phyloP scores from a whole-genome alignment of 2,329 filamentous ascomycete genomes.

The Hortaea sp. region DNA sequence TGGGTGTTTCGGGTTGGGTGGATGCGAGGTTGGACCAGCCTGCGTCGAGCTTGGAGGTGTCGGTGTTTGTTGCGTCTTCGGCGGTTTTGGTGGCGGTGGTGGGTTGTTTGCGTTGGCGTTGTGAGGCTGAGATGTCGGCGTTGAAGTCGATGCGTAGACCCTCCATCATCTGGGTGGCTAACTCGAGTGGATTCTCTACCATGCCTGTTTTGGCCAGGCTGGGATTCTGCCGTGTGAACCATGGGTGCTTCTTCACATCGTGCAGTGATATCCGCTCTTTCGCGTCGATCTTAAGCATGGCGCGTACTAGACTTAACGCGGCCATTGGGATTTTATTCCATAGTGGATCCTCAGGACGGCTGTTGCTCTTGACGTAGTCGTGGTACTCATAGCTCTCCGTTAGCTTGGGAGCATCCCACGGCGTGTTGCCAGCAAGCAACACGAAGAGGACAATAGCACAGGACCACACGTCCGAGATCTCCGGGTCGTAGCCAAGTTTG shows the following conservation, averaged over 20 bases:
- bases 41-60: conserved; percentile 34
- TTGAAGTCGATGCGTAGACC: conserved; percentile 81
- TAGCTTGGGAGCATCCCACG: conserved; percentile 83
- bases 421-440: conserved; percentile 87
- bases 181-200: conserved; percentile 64
- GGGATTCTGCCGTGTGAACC: conserved; percentile 78
- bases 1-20: conserved; percentile 76
- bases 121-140: conserved; percentile 50
- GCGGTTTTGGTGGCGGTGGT: conserved; percentile 23
- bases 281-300: conserved; percentile 81
- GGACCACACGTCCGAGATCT: conserved; percentile 90
- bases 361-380: conserved; percentile 71
- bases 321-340: conserved; percentile 70
- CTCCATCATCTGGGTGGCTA: conserved; percentile 94
- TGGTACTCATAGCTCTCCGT: conserved; percentile 78
- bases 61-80: conserved; percentile 56
- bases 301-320: conserved; percentile 71
- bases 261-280: conserved; percentile 70
- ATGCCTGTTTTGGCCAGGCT: conserved; percentile 65
- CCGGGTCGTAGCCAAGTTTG: conserved; percentile 57
- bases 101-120: conserved; percentile 31
- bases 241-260: conserved; percentile 81
- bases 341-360: conserved; percentile 61
- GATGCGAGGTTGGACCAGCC: conserved; percentile 50
- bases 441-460: conserved; percentile 98